Evolutionary conservation across 2,329 filamentous ascomycete species (phyloP).

Genomic region (Pestalotiopsis sp.): DNA sequence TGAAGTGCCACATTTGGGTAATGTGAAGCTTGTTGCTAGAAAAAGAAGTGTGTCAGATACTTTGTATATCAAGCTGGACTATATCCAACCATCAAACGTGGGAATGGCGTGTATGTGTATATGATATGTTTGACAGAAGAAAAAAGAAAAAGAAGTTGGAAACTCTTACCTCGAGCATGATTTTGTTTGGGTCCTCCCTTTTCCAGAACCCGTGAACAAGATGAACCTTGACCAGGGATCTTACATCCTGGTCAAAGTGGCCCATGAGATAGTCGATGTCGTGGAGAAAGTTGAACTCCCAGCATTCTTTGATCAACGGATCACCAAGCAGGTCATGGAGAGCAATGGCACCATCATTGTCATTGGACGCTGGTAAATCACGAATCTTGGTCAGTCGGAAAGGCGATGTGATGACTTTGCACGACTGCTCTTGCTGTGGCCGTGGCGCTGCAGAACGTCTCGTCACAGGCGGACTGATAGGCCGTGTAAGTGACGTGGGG

Average conservation of each 20-base stretch:
- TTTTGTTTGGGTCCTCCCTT: conserved; percentile 62
- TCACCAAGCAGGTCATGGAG: conserved; percentile 72
- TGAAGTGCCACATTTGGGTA: conserved; percentile 73
- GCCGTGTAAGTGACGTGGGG: conserved; percentile 34
- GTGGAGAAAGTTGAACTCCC: conserved; percentile 72
- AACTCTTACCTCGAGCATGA: conserved; percentile 56
- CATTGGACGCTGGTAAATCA: conserved; percentile 65
- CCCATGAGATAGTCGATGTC: conserved; percentile 59
- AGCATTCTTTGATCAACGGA: conserved; percentile 71
- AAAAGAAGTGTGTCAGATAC: too few relatives aligned
- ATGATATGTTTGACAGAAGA: too few relatives aligned
- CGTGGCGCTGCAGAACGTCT: conserved; percentile 16
- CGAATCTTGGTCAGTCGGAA: conserved; percentile 72
- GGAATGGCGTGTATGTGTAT: too few relatives aligned
- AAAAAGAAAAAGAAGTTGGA: too few relatives aligned
- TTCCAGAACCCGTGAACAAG: conserved; percentile 69
- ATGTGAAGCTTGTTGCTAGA: conserved; percentile 60
- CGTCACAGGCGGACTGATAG: conserved; percentile 50
- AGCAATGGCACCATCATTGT: conserved; percentile 57
- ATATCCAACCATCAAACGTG: too few relatives aligned
- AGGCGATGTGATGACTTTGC: conserved; percentile 56
- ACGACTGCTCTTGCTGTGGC: conserved; percentile 5
- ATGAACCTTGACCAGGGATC: conserved; percentile 52
- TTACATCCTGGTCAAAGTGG: conserved; percentile 55
- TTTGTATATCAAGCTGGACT: too few relatives aligned